A percentile compares a stretch with the other conserved stretches of the same genome.
These are phyloP conservation scores for Elasticomyces elasticus DNA, from an alignment of 495 filamentous ascomycete species.

Conservation along the genomic window DNA sequence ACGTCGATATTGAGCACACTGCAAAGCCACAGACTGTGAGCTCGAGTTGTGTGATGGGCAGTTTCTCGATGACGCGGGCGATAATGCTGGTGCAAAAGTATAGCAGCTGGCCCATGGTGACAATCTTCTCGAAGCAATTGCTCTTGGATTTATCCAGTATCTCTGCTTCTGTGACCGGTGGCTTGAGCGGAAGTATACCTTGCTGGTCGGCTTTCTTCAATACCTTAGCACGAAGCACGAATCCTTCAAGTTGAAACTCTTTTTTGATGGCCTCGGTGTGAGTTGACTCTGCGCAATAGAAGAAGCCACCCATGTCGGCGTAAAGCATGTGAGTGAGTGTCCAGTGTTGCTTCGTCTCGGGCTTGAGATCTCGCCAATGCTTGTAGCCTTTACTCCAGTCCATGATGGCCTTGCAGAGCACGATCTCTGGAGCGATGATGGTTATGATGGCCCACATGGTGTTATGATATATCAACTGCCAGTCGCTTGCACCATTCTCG, in stretches of 20 bases:
- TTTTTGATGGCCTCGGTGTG: not conserved
- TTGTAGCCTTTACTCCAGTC: not conserved
- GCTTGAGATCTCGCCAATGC: not conserved
- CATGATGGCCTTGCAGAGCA: conserved; percentile 2
- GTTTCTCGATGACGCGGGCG: not conserved
- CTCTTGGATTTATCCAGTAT: conserved; percentile 9
- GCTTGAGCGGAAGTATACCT: not conserved
- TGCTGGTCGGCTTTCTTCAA: not conserved
- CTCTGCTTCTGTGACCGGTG: conserved; percentile 1
- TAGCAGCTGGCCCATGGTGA: conserved; percentile 1
- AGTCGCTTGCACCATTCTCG: not conserved
- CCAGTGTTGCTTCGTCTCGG: not conserved
- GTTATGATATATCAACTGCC: not conserved
- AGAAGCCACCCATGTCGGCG: conserved; percentile 8
- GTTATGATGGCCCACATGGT: not conserved
- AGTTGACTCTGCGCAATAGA: not conserved
- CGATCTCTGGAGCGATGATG: conserved; percentile 5
- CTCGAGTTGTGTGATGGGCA: conserved; percentile 8
- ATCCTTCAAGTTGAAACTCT: not conserved
- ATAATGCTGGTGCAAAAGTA: conserved; percentile 3
- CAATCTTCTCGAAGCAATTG: not conserved
- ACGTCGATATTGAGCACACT: conserved; percentile 2
- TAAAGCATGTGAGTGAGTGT: not conserved
- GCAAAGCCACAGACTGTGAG: not conserved
- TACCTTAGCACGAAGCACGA: not conserved